Conservation (phyloP, 257 asterid genomes). For the Solanum dulcamara region DNA sequence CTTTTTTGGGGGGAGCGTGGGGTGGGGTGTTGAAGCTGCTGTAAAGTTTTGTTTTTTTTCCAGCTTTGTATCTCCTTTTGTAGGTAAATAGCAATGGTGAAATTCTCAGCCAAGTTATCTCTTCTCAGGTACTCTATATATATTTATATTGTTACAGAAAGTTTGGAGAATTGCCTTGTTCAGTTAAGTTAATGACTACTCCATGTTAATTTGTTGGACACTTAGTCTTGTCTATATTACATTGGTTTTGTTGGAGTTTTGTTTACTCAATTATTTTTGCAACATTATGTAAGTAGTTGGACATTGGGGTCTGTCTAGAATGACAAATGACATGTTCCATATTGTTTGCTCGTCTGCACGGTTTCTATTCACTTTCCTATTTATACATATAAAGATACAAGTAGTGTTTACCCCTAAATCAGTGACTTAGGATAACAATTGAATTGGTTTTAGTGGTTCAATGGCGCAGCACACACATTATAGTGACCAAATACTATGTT, state of each 20-base stretch:
- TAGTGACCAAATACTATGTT: not conserved
- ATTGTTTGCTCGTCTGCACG: not conserved
- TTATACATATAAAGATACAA: not conserved
- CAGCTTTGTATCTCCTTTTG: not conserved
- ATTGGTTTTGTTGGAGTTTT: not conserved
- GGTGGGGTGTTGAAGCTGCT: not conserved
- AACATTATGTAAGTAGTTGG: not conserved
- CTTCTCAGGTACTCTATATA: conserved; percentile 56
- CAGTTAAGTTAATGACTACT: not conserved
- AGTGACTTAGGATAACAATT: not conserved
- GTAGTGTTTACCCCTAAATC: not conserved
- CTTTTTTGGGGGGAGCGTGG: not conserved
- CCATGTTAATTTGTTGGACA: not conserved
- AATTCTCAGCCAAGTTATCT: conserved; percentile 84
- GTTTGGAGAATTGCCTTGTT: not conserved
- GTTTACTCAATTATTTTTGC: not conserved
- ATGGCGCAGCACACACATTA: not conserved
- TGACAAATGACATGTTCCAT: not conserved
- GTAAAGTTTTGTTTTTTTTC: conserved; percentile 1
- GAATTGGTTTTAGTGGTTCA: not conserved
- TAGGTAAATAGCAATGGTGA: conserved; percentile 88
- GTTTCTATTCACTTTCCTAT: not conserved
- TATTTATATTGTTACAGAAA: not conserved
- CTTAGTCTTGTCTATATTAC: not conserved
- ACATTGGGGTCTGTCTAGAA: not conserved